Percentiles rank a stretch among this genome's conserved stretches.
Evolutionary conservation across 345 rosid genomes (phyloP).

Genomic region (Salix viminalis): DNA sequence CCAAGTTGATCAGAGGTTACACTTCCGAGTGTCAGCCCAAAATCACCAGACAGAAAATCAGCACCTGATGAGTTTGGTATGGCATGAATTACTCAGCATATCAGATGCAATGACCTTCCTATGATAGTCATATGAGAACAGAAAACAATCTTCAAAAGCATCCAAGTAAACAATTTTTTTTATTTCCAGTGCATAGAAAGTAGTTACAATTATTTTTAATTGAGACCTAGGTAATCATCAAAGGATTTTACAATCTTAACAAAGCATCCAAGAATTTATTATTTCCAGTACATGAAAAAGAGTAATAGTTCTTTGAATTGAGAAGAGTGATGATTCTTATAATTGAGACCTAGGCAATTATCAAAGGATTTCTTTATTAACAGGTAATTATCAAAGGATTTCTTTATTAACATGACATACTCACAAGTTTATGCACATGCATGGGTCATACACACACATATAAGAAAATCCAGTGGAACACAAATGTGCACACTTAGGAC

Average conservation of each 20-base stretch:
- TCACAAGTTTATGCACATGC: background rate
- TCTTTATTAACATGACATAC: background rate
- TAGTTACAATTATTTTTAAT: background rate
- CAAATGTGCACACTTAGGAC: background rate
- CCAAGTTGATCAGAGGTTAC: too few species aligned
- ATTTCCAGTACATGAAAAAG: background rate
- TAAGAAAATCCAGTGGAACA: background rate
- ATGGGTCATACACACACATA: background rate
- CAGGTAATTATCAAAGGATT: background rate
- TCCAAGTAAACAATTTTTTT: background rate
- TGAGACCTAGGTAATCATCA: background rate
- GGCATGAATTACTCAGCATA: conserved; percentile 1
- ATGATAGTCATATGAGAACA: background rate
- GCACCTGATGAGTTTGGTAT: conserved; percentile 50
- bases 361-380: background rate
- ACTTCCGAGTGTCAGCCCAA: too few species aligned
- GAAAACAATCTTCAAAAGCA: background rate
- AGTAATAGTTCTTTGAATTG: background rate
- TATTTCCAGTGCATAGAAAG: conserved; percentile 1
- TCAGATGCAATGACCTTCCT: background rate
- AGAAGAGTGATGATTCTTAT: background rate
- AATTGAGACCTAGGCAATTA: background rate
- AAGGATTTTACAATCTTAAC: background rate
- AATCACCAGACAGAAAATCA: conserved; percentile 49
- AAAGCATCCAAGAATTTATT: background rate